Evolutionary conservation across 441 rosid genomes (phyloP), one percentile per base, ranked within the genome.

Genomic region (Erodium chrysanthum): DNA sequence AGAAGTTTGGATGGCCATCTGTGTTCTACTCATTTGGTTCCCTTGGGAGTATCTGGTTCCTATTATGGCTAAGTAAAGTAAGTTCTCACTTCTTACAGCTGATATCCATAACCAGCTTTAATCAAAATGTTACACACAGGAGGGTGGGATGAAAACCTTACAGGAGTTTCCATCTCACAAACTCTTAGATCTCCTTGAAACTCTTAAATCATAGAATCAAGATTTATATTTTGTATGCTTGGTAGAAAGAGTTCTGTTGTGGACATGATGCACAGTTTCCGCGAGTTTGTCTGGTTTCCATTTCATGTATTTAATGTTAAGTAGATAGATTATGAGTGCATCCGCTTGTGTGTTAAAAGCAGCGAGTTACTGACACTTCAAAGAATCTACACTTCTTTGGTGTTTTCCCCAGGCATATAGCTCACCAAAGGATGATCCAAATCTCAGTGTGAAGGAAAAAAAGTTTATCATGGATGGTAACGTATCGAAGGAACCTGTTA

Each of bases 21-120:
- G 98, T 93, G 62, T 91, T 93, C 83, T 93, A 87, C 70, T 77
- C 92, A 6, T 93, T 89, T 82, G 98, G 98, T 29, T 91, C 98
- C 70, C 93, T 93, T 5, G 98, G 97, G 73, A 85, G 90, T 74
- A 82, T 93, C 63, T 93, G 98, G 98, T 86, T 93, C 85, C 76
- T 84, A 58, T 77, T 88, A 18, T 91, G 98, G 97, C 75, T 80
- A 56, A 83, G 71, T 74, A 83, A 84, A 75, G 98, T 89, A 79
- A 76, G 84, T 67, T 4, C 8, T 31, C 69, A 71, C 72, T 56
- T 73, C 66, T 66, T 64, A 40, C 46, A 70, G 31, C 50, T 67
- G 21, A 48, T 20, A 54, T 59, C 52, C 10, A 15, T 33, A 33
- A 7, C 40, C 22, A 18, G 22, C 23, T 54, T 54, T 54, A 54